phyloP scores from a whole-genome alignment of 2,329 filamentous ascomycete genomes.

The Aureobasidium sp. region DNA sequence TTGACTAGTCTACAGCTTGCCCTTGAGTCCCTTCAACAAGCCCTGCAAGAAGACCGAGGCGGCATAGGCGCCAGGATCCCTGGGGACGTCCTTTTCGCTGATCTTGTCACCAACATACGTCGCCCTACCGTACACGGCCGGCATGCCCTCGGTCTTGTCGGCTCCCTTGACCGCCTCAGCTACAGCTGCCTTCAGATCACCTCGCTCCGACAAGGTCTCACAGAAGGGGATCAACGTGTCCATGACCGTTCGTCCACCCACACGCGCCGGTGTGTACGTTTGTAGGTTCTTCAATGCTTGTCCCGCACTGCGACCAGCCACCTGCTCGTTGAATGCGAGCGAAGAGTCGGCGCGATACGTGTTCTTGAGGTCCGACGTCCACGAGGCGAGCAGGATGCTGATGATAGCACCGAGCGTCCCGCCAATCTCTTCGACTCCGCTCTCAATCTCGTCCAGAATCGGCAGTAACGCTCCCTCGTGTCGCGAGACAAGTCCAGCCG shows the following conservation, averaged over 20 bases:
- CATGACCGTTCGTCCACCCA: constrained; percentile 42
- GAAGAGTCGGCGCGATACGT: constrained; percentile 32
- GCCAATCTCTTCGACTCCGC: constrained; percentile 41
- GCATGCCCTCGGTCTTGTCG: constrained; percentile 38
- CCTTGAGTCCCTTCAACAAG: constrained; percentile 30
- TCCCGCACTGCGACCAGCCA: constrained; percentile 34
- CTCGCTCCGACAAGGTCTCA: constrained; percentile 33
- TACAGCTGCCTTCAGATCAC: constrained; percentile 33
- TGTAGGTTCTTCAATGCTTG: constrained; percentile 48
- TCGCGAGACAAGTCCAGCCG: constrained; percentile 20
- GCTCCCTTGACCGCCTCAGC: constrained; percentile 36
- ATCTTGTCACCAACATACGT: constrained; percentile 39
- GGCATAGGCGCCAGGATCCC: constrained; percentile 43
- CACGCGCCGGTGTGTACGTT: constrained; percentile 39
- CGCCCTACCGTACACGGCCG: constrained; percentile 39
- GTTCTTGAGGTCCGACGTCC: constrained; percentile 43
- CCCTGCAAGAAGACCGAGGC: constrained; percentile 39
- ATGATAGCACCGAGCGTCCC: constrained; percentile 42
- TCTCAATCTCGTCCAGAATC: constrained; percentile 36
- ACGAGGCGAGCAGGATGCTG: constrained; percentile 38
- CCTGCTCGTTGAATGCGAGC: constrained; percentile 30
- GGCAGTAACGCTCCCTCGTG: constrained; percentile 34
- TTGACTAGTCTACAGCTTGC: not conserved
- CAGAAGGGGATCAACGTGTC: constrained; percentile 43
- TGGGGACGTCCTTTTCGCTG: constrained; percentile 30